Evolutionary conservation across 176 grass and related monocot species (phyloP).

Genomic region (Lolium perenne): DNA sequence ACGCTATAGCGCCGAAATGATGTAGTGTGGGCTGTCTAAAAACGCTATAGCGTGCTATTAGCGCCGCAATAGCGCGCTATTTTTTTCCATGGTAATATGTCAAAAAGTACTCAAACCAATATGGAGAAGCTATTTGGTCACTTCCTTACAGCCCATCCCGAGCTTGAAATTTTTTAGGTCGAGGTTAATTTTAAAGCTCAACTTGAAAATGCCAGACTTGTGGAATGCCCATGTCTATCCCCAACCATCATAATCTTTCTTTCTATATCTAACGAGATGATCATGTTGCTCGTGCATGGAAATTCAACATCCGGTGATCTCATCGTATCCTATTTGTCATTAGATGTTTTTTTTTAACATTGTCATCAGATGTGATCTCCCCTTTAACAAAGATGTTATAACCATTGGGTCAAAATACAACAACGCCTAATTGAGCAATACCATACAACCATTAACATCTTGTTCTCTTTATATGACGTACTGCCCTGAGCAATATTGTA

Average conservation of each 20-base stretch:
- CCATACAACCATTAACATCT: too few species aligned
- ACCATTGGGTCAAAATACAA: too few species aligned
- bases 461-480: too few species aligned
- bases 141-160: background rate
- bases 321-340: background rate
- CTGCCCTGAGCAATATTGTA: too few species aligned
- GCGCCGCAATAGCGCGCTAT: too few species aligned
- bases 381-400: too few species aligned
- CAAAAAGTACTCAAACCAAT: background rate
- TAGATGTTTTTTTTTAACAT: too few species aligned
- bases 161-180: background rate
- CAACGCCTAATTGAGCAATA: too few species aligned
- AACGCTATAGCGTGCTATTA: too few species aligned
- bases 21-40: too few species aligned
- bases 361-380: background rate
- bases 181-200: background rate
- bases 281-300: background rate
- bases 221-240: background rate
- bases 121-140: background rate
- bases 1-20: too few species aligned
- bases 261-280: background rate
- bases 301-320: background rate
- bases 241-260: background rate
- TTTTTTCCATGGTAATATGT: too few species aligned
- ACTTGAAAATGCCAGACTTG: rapidly evolving